phyloP scores from a whole-genome alignment of 306 rosid genomes.

The Herpetospermum pedunculosum region DNA sequence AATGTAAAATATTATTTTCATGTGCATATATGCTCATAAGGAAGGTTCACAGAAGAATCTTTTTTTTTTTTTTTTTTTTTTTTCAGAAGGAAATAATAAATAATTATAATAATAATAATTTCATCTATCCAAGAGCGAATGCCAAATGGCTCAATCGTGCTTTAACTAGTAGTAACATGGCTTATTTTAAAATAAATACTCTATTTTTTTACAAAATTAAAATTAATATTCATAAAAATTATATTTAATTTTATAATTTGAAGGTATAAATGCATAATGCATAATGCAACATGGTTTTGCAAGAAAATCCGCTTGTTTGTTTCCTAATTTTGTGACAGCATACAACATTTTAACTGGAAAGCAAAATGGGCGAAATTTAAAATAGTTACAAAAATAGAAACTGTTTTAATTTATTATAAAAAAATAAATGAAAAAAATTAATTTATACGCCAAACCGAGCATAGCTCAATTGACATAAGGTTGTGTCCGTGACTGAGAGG shows the following conservation, averaged over 20 bases:
- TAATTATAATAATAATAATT: not conserved
- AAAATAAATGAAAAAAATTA: no score
- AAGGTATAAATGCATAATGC: not conserved
- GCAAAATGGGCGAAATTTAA: not conserved
- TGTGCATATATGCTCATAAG: slow-evolving; percentile 10
- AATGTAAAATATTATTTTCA: not conserved
- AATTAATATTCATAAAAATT: not conserved
- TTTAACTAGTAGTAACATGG: slow-evolving; percentile 3
- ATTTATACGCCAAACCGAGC: no score
- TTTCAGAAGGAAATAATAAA: not conserved
- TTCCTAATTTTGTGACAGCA: slow-evolving; percentile 5
- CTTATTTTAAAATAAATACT: not conserved
- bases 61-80: not conserved
- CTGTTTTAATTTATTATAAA: not conserved
- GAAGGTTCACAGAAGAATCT: slow-evolving; percentile 18
- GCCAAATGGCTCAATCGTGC: not conserved
- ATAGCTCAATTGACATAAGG: no score
- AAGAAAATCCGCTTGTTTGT: slow-evolving; percentile 4
- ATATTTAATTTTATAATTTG: not conserved
- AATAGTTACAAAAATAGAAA: not conserved
- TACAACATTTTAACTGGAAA: not conserved
- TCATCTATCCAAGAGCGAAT: slow-evolving; percentile 2
- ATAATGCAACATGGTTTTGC: not conserved
- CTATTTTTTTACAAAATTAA: not conserved
- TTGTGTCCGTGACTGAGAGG: no score